These are phyloP conservation scores for Lachancea kluyveri DNA, from an alignment of 805 yeast species.

Conservation along the genomic window DNA sequence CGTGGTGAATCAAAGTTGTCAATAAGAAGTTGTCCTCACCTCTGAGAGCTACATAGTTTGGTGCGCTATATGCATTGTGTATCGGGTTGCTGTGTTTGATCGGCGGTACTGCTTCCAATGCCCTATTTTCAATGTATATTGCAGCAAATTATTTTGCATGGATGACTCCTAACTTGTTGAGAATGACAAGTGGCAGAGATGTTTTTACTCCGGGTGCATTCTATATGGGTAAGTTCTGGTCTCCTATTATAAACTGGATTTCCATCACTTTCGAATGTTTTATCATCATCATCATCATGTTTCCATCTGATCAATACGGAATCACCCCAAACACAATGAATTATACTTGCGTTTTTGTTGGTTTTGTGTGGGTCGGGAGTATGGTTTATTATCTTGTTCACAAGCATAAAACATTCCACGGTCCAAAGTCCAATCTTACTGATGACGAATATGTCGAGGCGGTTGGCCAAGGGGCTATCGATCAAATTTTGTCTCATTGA, in stretches of 20 bases:
- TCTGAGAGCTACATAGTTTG: constrained; percentile 45
- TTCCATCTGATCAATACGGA: constrained; percentile 39
- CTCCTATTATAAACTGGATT: constrained; percentile 38
- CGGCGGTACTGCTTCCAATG: constrained; percentile 35
- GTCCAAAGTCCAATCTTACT: constrained; percentile 36
- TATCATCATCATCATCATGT: constrained; percentile 47
- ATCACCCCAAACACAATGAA: constrained; percentile 45
- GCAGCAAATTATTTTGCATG: constrained; percentile 34
- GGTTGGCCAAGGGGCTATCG: constrained; percentile 10
- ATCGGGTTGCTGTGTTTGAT: constrained; percentile 33
- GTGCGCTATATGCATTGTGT: constrained; percentile 29
- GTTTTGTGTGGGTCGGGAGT: constrained; percentile 49
- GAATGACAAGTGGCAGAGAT: constrained; percentile 35
- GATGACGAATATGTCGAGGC: constrained; percentile 17
- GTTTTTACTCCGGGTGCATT: constrained; percentile 57
- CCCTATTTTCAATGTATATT: constrained; percentile 33
- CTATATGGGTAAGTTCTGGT: constrained; percentile 42
- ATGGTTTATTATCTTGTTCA: constrained; percentile 41
- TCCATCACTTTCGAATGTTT: constrained; percentile 43
- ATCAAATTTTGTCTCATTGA: constrained; percentile 4
- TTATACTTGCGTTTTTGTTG: constrained; percentile 55
- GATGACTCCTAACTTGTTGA: constrained; percentile 29
- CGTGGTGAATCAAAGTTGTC: constrained; percentile 45
- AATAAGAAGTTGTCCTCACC: constrained; percentile 50
- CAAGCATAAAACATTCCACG: constrained; percentile 46